Evolutionary conservation across 1,284 basidiomycete genomes (phyloP).

Genomic region (Boletus semigastroideus): DNA sequence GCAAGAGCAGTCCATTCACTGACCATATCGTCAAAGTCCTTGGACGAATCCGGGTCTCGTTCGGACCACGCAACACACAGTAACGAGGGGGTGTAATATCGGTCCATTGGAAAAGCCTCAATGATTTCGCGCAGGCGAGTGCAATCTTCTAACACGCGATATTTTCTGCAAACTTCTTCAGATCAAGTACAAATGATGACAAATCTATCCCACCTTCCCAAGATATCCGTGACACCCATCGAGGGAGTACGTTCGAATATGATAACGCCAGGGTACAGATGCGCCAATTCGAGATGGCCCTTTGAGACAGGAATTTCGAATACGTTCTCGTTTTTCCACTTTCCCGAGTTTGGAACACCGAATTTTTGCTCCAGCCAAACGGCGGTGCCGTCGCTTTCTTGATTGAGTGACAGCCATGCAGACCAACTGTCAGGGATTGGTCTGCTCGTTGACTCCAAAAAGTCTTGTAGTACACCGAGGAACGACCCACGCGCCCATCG

Average conservation of each 20-base stretch:
- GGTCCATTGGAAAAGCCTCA: conserved; percentile 47
- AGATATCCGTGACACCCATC: conserved; percentile 56
- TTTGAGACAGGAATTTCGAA: conserved; percentile 51
- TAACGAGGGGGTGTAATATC: conserved; percentile 59
- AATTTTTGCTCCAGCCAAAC: conserved; percentile 78
- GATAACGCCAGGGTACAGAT: conserved; percentile 57
- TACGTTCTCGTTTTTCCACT: conserved; percentile 55
- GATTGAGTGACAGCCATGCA: conserved; percentile 69
- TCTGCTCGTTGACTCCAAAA: conserved; percentile 36
- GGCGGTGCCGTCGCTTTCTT: conserved; percentile 67
- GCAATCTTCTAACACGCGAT: conserved; percentile 69
- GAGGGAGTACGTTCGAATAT: conserved; percentile 70
- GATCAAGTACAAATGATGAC: conserved; percentile 1
- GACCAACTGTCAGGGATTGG: conserved; percentile 44
- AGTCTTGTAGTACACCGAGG: conserved; percentile 45
- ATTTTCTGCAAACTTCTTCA: conserved; percentile 50
- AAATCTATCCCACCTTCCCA: conserved; percentile 53
- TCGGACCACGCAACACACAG: conserved; percentile 60
- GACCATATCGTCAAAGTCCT: conserved; percentile 55
- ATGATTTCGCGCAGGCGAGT: conserved; percentile 63
- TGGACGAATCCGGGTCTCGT: conserved; percentile 35
- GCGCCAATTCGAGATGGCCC: conserved; percentile 2
- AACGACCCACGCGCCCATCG: conserved; percentile 73
- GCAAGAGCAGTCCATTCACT: conserved; percentile 9
- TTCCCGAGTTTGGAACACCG: conserved; percentile 58